Evolutionary conservation across 2,329 filamentous ascomycete genomes (phyloP).

Genomic region (Dactylellina leptospora): DNA sequence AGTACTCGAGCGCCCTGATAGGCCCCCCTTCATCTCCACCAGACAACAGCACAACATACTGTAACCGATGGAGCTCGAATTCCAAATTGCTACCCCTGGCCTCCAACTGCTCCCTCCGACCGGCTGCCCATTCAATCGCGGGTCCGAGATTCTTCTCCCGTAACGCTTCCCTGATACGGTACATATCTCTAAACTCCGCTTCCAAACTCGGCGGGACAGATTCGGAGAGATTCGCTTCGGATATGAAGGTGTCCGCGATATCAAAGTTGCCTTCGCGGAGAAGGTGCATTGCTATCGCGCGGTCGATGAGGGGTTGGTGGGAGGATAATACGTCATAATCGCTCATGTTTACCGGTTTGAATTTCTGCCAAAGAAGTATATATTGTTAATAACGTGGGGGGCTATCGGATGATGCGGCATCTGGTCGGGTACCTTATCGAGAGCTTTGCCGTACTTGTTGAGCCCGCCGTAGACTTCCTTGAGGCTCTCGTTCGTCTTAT

Average conservation of each 20-base stretch:
- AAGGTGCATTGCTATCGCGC: constrained; percentile 95
- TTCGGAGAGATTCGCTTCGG: constrained; percentile 69
- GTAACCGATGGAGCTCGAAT: constrained; percentile 89
- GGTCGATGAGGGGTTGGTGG: constrained; percentile 81
- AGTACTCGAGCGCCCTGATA: constrained; percentile 77
- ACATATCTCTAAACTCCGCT: constrained; percentile 86
- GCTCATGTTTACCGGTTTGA: constrained; percentile 67
- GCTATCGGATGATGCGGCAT: too few relatives aligned
- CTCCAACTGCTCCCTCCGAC: constrained; percentile 76
- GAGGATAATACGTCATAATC: constrained; percentile 82
- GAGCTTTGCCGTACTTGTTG: constrained; percentile 81
- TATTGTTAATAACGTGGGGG: too few relatives aligned
- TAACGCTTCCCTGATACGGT: constrained; percentile 81
- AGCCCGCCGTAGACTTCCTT: constrained; percentile 84
- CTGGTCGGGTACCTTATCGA: constrained; percentile 79
- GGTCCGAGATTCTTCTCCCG: constrained; percentile 74
- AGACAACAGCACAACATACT: constrained; percentile 84
- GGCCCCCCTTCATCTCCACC: constrained; percentile 66
- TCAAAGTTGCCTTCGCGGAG: constrained; percentile 92
- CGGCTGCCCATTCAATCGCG: constrained; percentile 85
- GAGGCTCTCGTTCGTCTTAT: constrained; percentile 79
- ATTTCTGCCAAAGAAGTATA: too few relatives aligned
- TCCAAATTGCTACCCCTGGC: constrained; percentile 88
- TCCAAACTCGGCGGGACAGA: constrained; percentile 69
- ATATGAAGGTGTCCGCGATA: constrained; percentile 84